phyloP scores from a whole-genome alignment of 306 rosid genomes.

The Carpinus fangiana region DNA sequence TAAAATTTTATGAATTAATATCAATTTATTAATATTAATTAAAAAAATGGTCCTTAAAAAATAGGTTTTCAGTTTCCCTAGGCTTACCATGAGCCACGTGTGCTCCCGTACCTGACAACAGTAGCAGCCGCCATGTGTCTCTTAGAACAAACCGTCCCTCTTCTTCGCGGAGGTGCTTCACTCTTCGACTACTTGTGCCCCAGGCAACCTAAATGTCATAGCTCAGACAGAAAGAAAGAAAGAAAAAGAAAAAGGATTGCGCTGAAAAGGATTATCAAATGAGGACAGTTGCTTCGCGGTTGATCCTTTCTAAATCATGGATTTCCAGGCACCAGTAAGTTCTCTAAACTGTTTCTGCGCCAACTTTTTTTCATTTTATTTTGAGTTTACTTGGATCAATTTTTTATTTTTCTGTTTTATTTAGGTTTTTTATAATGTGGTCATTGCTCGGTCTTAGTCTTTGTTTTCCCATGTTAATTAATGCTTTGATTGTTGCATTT shows the following conservation, averaged over 20 bases:
- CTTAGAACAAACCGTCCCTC: background rate
- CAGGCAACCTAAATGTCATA: too few relatives aligned
- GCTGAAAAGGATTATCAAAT: slow-evolving; percentile 29
- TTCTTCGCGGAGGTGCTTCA: background rate
- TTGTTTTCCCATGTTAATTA: too few relatives aligned
- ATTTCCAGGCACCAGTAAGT: slow-evolving; percentile 49
- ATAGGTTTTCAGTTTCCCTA: background rate
- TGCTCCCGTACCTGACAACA: slow-evolving; percentile 24
- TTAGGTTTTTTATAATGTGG: background rate
- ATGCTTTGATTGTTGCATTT: too few relatives aligned
- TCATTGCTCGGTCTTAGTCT: too few relatives aligned
- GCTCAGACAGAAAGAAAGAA: too few relatives aligned
- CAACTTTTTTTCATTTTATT: background rate
- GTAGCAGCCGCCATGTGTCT: slow-evolving; percentile 30
- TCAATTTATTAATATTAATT: too few relatives aligned
- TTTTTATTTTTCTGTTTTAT: background rate
- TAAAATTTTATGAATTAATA: too few relatives aligned
- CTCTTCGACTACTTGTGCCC: background rate
- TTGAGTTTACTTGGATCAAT: background rate
- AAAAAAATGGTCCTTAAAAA: too few relatives aligned
- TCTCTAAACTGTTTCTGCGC: background rate
- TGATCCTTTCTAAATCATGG: slow-evolving; percentile 66
- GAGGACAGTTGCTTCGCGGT: slow-evolving; percentile 65
- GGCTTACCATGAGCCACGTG: slow-evolving; percentile 43
- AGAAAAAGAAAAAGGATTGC: background rate